Evolutionary conservation across 2,329 filamentous ascomycete species (phyloP).

Genomic region (Fusarium pseudonygamai): DNA sequence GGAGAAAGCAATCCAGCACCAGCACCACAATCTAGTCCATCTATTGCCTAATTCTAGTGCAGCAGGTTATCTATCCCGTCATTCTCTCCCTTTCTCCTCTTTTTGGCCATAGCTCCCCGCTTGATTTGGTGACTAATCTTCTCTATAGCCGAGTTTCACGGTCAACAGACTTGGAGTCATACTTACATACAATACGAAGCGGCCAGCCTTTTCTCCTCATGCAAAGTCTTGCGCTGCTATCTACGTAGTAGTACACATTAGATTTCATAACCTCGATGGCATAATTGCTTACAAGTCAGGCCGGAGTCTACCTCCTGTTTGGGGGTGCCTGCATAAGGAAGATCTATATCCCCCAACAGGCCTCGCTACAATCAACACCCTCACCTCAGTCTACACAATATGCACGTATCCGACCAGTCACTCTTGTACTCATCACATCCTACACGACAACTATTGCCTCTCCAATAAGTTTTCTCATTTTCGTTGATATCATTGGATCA

Average conservation of each 20-base stretch:
- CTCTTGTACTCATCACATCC: not conserved
- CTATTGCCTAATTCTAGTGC: constrained; percentile 4
- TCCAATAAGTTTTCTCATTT: constrained; percentile 36
- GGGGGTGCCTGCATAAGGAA: not conserved
- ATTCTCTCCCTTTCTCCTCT: not conserved
- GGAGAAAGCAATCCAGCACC: not conserved
- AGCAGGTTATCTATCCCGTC: not conserved
- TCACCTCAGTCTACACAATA: not conserved
- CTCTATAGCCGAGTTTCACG: not conserved
- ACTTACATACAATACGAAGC: not conserved
- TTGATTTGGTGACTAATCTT: not conserved
- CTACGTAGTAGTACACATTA: not conserved
- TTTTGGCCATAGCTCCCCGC: not conserved
- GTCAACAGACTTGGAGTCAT: not conserved
- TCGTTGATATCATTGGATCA: constrained; percentile 43
- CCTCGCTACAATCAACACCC: not conserved
- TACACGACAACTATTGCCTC: not conserved
- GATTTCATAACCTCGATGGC: not conserved
- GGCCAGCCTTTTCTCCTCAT: not conserved
- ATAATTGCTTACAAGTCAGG: not conserved
- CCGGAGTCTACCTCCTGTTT: not conserved
- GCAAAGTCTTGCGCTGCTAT: not conserved
- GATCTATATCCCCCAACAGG: not conserved
- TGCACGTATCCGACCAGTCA: not conserved
- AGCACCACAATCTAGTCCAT: not conserved